These are phyloP conservation scores for Umbilicaria muhlenbergii DNA, from an alignment of 495 filamentous ascomycete species.

Conservation along the genomic window DNA sequence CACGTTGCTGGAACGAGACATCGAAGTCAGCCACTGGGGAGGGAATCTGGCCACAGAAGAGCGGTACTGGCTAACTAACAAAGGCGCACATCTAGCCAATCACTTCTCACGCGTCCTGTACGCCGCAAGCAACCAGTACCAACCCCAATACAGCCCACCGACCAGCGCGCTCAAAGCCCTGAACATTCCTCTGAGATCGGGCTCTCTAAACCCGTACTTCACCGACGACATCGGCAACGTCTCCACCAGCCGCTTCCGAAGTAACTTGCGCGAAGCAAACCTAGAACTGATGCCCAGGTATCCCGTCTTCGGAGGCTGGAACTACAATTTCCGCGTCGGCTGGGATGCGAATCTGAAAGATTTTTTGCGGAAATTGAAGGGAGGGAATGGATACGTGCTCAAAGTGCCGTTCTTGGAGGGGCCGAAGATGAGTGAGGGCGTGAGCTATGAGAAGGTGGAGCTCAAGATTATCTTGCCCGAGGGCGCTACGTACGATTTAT, in stretches of 20 bases:
- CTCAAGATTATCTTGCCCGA: slow-evolving; percentile 79
- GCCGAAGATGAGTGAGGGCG: slow-evolving; percentile 64
- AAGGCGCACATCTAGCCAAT: slow-evolving; percentile 63
- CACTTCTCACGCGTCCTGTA: slow-evolving; percentile 82
- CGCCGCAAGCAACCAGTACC: slow-evolving; percentile 61
- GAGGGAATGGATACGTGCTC: slow-evolving; percentile 57
- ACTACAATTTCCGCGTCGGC: slow-evolving; percentile 86
- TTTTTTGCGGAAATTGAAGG: slow-evolving; percentile 49
- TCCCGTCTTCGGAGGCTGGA: slow-evolving; percentile 92
- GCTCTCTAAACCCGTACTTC: slow-evolving; percentile 77
- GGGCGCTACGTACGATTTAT: slow-evolving; percentile 58
- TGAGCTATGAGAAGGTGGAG: slow-evolving; percentile 69
- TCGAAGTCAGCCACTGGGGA: slow-evolving; percentile 96
- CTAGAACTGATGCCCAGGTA: slow-evolving; percentile 87
- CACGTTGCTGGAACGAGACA: slow-evolving; percentile 62
- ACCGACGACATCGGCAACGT: slow-evolving; percentile 96
- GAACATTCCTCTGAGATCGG: slow-evolving; percentile 59
- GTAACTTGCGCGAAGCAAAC: slow-evolving; percentile 52
- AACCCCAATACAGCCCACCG: slow-evolving; percentile 54
- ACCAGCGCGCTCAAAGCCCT: slow-evolving; percentile 70
- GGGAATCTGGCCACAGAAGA: slow-evolving; percentile 92
- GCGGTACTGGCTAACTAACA: slow-evolving; percentile 77
- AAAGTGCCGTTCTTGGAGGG: slow-evolving; percentile 95
- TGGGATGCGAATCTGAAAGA: slow-evolving; percentile 76
- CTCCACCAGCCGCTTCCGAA: slow-evolving; percentile 78